A percentile compares a stretch with the other conserved stretches of the same genome.
Conservation (phyloP, 306 rosid genomes). For the Castanea crenata region DNA sequence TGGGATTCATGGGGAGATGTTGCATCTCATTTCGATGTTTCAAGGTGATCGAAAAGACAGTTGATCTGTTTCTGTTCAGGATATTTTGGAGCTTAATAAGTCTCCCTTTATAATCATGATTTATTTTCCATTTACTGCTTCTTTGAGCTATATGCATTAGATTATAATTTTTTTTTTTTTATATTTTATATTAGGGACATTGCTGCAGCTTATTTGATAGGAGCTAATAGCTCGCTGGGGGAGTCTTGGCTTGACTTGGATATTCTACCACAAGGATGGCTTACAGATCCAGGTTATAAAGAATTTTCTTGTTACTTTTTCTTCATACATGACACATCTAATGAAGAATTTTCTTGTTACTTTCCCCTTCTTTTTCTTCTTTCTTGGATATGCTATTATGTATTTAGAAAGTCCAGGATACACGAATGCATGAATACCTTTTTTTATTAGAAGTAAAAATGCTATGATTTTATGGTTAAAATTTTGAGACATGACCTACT, state of each 20-base stretch:
- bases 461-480: too few species aligned
- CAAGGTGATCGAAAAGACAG: slow-evolving; percentile 51
- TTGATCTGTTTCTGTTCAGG: slow-evolving; percentile 3
- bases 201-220: slow-evolving; percentile 10
- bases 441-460: too few species aligned
- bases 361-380: too few species aligned
- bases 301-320: slow-evolving; percentile 8
- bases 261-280: too few species aligned
- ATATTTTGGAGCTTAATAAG: not conserved
- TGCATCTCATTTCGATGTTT: slow-evolving; percentile 60
- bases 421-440: too few species aligned
- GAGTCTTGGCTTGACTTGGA: too few species aligned
- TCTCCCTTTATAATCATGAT: slow-evolving; percentile 4
- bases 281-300: slow-evolving; percentile 46
- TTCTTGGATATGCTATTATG: too few species aligned
- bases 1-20: slow-evolving; percentile 89
- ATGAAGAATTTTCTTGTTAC: slow-evolving; percentile 11
- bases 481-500: too few species aligned
- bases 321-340: not conserved
- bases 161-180: not conserved
- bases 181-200: slow-evolving; percentile 60
- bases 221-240: too few species aligned
- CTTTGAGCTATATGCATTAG: not conserved
- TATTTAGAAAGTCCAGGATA: too few species aligned
- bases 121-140: slow-evolving; percentile 13